Conservation (phyloP, 768 basidiomycete species). For the Suillus discolor region DNA sequence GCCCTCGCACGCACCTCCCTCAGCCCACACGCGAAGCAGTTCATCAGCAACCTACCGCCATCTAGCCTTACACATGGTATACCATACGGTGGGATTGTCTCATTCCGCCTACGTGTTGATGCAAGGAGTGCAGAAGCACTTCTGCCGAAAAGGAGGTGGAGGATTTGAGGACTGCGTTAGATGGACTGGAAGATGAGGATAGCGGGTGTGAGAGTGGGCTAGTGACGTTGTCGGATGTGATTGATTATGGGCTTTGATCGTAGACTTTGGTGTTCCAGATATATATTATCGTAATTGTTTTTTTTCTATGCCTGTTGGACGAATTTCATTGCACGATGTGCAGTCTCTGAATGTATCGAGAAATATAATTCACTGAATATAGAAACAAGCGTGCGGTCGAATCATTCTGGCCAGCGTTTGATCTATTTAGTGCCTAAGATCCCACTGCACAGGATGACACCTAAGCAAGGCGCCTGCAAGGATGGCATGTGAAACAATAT, state of each 20-base stretch:
- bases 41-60: constrained; percentile 47
- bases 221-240: background rate
- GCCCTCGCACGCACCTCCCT: constrained; percentile 58
- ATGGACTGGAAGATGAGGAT: constrained; percentile 55
- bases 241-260: background rate
- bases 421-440: background rate
- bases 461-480: background rate
- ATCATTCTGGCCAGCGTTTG: too few species aligned
- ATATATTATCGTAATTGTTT: background rate
- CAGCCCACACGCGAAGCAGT: constrained; percentile 69
- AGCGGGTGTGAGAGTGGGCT: constrained; percentile 2
- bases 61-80: constrained; percentile 22
- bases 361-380: too few species aligned
- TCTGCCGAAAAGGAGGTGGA: constrained; percentile 74
- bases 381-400: too few species aligned
- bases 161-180: constrained; percentile 57
- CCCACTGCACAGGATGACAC: background rate
- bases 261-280: background rate
- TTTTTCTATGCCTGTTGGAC: too few species aligned
- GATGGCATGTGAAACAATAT: background rate
- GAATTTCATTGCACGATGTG: background rate
- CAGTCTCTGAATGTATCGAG: background rate
- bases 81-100: constrained; percentile 90
- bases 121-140: constrained; percentile 62
- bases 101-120: constrained; percentile 62